Conservation (phyloP, 164 flowering plant species). For the Aristolochia fimbriata region DNA sequence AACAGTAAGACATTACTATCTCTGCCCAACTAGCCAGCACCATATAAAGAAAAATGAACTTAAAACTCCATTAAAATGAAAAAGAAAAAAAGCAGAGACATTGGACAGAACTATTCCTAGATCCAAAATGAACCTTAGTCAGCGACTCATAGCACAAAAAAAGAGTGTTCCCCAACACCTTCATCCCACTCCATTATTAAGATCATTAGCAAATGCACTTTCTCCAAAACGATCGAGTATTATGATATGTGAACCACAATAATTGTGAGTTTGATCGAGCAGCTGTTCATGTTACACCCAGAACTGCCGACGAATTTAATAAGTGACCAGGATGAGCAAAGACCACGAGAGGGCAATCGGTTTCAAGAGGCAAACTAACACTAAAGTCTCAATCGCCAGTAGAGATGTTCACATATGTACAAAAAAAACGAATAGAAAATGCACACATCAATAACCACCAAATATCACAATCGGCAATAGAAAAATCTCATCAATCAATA, state of each 20-base stretch:
- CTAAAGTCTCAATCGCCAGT: neutral
- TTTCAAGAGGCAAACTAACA: neutral
- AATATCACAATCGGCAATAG: neutral
- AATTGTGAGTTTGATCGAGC: too few species aligned
- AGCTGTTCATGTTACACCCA: too few species aligned
- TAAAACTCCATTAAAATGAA: neutral
- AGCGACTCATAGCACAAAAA: neutral
- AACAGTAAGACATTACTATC: neutral
- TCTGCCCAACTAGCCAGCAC: neutral
- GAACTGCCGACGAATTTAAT: too few species aligned
- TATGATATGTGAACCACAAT: too few species aligned
- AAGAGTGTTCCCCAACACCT: neutral
- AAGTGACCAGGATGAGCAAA: neutral
- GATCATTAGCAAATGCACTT: too few species aligned
- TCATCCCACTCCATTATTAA: too few species aligned
- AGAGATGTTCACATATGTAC: neutral
- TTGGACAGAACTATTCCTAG: neutral
- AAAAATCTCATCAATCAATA: neutral
- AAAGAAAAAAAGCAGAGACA: neutral
- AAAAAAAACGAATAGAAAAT: neutral
- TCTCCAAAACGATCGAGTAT: too few species aligned
- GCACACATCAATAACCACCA: neutral
- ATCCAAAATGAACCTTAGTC: neutral
- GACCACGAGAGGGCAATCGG: neutral
- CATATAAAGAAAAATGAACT: neutral